Conservation (phyloP, 257 asterid genomes). For the Nicotiana noctiflora region DNA sequence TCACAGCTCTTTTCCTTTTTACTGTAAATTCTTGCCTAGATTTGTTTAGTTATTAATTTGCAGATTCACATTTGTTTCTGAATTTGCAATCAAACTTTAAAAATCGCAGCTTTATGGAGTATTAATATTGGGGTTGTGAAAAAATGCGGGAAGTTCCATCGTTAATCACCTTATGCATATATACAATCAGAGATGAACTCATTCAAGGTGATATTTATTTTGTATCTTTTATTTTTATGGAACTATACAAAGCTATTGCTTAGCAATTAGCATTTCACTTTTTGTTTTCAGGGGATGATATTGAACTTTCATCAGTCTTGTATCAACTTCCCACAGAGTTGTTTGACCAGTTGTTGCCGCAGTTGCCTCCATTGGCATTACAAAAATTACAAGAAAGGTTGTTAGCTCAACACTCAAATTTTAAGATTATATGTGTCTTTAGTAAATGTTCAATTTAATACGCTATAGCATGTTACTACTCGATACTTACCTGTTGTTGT, state of each 20-base stretch:
- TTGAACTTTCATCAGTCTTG: constrained; percentile 32
- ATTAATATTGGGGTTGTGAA: neutral
- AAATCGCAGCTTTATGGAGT: neutral
- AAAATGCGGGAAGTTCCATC: constrained; percentile 31
- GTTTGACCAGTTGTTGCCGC: constrained; percentile 48
- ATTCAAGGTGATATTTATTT: constrained; percentile 29
- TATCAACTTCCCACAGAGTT: constrained; percentile 61
- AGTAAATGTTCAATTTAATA: neutral
- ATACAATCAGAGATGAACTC: constrained; percentile 45
- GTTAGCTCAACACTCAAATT: constrained; percentile 31
- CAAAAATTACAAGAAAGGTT: constrained; percentile 43
- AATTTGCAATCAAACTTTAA: neutral
- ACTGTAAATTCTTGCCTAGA: neutral
- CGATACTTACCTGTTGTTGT: too few relatives aligned
- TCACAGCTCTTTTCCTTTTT: neutral
- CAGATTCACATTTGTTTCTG: neutral
- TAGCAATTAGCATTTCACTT: neutral
- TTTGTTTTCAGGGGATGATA: constrained; percentile 30
- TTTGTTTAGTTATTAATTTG: neutral
- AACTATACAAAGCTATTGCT: neutral
- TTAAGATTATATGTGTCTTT: neutral
- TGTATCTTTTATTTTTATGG: neutral
- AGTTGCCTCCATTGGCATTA: constrained; percentile 66
- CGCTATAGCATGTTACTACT: too few relatives aligned
- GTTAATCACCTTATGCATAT: constrained; percentile 46